Evolutionary conservation across 768 basidiomycete genomes (phyloP).

Genomic region (Rhodotorula babjevae): DNA sequence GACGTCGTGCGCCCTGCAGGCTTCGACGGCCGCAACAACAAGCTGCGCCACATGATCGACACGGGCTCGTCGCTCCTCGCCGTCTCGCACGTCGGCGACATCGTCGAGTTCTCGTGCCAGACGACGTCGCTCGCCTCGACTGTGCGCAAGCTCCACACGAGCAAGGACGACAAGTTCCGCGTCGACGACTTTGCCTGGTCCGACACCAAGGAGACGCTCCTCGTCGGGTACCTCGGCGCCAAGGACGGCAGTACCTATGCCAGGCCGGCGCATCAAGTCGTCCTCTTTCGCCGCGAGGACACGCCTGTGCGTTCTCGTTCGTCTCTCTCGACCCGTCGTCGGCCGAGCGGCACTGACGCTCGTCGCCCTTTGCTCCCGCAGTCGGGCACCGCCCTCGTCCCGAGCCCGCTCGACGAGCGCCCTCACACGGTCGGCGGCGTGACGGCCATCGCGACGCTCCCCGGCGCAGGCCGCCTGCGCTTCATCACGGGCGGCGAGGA

Average conservation of each 20-base stretch:
- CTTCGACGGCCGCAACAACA: slow-evolving; percentile 30
- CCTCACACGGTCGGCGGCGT: slow-evolving; percentile 19
- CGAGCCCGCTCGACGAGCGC: not conserved
- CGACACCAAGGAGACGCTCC: slow-evolving; percentile 23
- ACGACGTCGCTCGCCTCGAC: not conserved
- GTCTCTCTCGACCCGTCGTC: too few relatives aligned
- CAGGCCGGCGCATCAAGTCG: slow-evolving; percentile 25
- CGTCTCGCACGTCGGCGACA: slow-evolving; percentile 27
- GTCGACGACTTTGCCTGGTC: slow-evolving; percentile 28
- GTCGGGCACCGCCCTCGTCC: not conserved
- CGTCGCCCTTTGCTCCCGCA: not conserved
- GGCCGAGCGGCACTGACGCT: not conserved
- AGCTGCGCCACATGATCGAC: slow-evolving; percentile 31
- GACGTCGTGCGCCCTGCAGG: not conserved
- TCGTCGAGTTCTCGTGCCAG: slow-evolving; percentile 18
- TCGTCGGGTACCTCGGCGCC: slow-evolving; percentile 23
- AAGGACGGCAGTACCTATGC: slow-evolving; percentile 5
- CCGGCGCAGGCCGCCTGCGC: slow-evolving; percentile 11
- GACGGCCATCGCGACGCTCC: slow-evolving; percentile 7
- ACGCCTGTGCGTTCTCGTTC: not conserved
- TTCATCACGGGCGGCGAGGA: slow-evolving; percentile 33
- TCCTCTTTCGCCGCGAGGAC: slow-evolving; percentile 17
- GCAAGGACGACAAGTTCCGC: slow-evolving; percentile 16
- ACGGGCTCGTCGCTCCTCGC: slow-evolving; percentile 17
- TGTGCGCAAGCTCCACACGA: slow-evolving; percentile 9